phyloP scores from a whole-genome alignment of 208 protist genomes.

The Trichomonas tenax region DNA sequence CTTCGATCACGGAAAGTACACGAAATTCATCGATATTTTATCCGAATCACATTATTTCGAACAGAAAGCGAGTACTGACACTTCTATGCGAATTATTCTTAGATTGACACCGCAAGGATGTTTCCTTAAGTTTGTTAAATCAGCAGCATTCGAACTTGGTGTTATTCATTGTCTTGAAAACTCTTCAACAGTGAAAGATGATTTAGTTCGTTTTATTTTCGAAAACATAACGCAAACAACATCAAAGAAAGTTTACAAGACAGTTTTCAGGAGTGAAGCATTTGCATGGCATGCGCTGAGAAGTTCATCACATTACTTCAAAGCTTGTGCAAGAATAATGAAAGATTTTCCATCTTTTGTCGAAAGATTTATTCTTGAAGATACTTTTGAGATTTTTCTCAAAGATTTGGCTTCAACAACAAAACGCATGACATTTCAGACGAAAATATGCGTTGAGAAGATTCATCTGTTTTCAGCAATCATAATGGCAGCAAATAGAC shows the following conservation, averaged over 20 bases:
- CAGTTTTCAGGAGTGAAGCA: not conserved
- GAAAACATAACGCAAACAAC: not conserved
- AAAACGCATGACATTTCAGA: too few species aligned
- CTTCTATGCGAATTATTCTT: not conserved
- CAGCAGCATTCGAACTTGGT: not conserved
- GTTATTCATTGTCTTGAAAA: not conserved
- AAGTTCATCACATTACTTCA: not conserved
- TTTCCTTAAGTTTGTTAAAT: not conserved
- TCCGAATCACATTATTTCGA: not conserved
- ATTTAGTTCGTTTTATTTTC: not conserved
- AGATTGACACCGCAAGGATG: not conserved
- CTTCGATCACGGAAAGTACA: not conserved
- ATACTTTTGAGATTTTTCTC: not conserved
- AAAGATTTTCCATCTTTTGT: not conserved
- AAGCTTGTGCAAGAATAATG: not conserved
- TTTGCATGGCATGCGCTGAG: not conserved
- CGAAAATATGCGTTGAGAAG: not conserved
- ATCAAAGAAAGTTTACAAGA: not conserved
- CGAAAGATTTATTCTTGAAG: not conserved
- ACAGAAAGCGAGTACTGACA: not conserved
- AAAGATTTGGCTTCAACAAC: not conserved
- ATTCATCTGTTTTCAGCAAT: not conserved
- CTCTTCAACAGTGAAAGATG: not conserved
- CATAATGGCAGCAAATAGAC: not conserved
- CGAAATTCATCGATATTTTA: not conserved